Conservation (phyloP, 352 stramenopile species). For the Phytopythium sindhum region DNA sequence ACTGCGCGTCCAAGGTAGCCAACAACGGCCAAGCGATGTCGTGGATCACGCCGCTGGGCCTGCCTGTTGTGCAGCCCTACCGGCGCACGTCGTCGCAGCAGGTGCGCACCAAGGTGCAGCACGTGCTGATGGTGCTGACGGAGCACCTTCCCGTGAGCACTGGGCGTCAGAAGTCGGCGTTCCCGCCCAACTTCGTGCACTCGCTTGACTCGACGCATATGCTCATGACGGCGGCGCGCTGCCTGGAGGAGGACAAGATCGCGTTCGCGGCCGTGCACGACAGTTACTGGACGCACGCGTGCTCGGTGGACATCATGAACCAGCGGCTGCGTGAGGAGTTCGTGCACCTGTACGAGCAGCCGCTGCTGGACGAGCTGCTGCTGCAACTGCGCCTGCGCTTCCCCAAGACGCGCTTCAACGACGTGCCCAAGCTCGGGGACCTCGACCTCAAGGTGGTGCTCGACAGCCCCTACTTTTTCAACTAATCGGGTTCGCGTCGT, state of each 20-base stretch:
- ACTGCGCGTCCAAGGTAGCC: slow-evolving; percentile 70
- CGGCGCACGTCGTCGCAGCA: slow-evolving; percentile 76
- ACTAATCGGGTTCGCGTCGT: slow-evolving; percentile 66
- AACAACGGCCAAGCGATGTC: slow-evolving; percentile 92
- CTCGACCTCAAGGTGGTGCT: slow-evolving; percentile 95
- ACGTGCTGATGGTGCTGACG: slow-evolving; percentile 84
- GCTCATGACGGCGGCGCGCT: slow-evolving; percentile 97
- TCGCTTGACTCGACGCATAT: slow-evolving; percentile 99
- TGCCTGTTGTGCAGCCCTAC: slow-evolving; percentile 99
- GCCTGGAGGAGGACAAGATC: slow-evolving; percentile 88
- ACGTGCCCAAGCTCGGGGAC: slow-evolving; percentile 90
- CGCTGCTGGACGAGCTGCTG: slow-evolving; percentile 95
- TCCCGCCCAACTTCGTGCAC: slow-evolving; percentile 99
- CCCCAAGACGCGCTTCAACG: slow-evolving; percentile 93
- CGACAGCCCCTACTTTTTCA: slow-evolving; percentile 98
- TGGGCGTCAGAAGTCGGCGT: slow-evolving; percentile 93
- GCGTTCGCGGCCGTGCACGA: slow-evolving; percentile 99
- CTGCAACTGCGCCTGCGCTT: slow-evolving; percentile 93
- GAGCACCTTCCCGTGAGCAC: slow-evolving; percentile 61
- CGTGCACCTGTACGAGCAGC: slow-evolving; percentile 97
- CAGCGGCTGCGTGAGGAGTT: slow-evolving; percentile 89
- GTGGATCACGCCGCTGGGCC: slow-evolving; percentile 98
- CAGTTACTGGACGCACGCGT: slow-evolving; percentile 99
- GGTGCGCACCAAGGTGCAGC: slow-evolving; percentile 83
- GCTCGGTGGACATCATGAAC: slow-evolving; percentile 97